Conservation (phyloP, 2,329 filamentous ascomycete genomes). For the Pseudogymnoascus sp. region DNA sequence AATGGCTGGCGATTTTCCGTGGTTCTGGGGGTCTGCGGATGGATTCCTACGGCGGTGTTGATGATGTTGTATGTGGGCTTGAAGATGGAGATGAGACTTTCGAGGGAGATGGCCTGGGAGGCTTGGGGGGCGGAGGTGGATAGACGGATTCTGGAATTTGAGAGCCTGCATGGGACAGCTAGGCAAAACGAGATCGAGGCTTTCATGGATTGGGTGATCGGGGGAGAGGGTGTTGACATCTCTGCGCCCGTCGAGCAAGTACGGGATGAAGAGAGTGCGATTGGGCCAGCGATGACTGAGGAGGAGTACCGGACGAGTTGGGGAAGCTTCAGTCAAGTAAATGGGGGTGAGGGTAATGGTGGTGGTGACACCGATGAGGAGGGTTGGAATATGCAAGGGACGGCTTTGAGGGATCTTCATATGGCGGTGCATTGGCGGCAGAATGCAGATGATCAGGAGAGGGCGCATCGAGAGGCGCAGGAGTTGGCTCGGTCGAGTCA, state of each 20-base stretch:
- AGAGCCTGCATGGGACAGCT: neutral
- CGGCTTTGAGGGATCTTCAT: neutral
- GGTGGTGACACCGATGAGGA: neutral
- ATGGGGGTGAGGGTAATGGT: neutral
- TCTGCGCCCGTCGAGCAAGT: neutral
- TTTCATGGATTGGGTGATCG: neutral
- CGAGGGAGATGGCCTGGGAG: neutral
- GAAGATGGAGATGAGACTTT: neutral
- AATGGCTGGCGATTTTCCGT: neutral
- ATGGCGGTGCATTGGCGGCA: conserved; percentile 4
- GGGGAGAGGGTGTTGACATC: neutral
- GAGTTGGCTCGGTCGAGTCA: neutral
- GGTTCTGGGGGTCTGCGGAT: neutral
- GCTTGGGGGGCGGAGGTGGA: neutral
- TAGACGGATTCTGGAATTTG: neutral
- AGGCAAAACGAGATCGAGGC: neutral
- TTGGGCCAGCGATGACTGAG: neutral
- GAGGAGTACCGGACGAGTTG: neutral
- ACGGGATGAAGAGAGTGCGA: neutral
- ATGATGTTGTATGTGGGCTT: neutral
- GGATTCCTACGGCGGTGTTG: neutral
- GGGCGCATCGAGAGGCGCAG: neutral
- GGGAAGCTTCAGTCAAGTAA: neutral
- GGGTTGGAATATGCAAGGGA: neutral
- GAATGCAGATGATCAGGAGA: neutral